Base-by-base conservation (phyloP, 495 filamentous ascomycete species). In the Collariella sp. region DNA sequence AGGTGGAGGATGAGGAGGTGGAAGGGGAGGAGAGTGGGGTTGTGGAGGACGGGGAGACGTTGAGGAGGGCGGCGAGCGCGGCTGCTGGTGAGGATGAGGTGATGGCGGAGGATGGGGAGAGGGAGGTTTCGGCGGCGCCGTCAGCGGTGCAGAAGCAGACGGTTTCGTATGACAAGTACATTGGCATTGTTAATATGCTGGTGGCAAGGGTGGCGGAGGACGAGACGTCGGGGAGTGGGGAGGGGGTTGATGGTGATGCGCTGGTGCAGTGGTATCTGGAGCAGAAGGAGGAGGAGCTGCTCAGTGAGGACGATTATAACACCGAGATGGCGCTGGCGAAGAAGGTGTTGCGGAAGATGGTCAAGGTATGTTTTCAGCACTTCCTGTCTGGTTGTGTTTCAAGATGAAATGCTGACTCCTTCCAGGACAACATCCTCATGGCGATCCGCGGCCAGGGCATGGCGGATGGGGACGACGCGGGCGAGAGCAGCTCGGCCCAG, bases 151-250 rank as follows among this genome's bases (percentile, higher is more conserved):
- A 79, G 61, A 88, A 86, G 73, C 91, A 88, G 38, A 93, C 91
- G 65, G 89, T 98, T 63, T 91, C 89, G 11, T 95, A 91, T 59
- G 91, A 96, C 64, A 94, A 93, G 70, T 99, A 95, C 69, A 88
- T 91, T 67, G 75, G 78, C 63, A 95, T 96, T 54, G 76, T 95
- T 50, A 96, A 95, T 61, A 67, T 87, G 56, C 70, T 99, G 15
- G 88, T 96, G 11, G 78, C 80, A 40, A 79, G 85, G 11, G 81
- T 99, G 33, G 73, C 63, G 18, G 72, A 75, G 46, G 86, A 89
- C 57, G 89, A 90, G 57, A 83, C 91, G 49, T 81, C 86, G 58
- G 76, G 77, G 1, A 75, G 74, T 2, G 90, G 89, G n/a, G 85
- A 94, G 58, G 93, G 93, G 39, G 83, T 97, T 9, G 90, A 95